phyloP scores from a whole-genome alignment of 2,329 filamentous ascomycete species.

The Alternaria sp. region DNA sequence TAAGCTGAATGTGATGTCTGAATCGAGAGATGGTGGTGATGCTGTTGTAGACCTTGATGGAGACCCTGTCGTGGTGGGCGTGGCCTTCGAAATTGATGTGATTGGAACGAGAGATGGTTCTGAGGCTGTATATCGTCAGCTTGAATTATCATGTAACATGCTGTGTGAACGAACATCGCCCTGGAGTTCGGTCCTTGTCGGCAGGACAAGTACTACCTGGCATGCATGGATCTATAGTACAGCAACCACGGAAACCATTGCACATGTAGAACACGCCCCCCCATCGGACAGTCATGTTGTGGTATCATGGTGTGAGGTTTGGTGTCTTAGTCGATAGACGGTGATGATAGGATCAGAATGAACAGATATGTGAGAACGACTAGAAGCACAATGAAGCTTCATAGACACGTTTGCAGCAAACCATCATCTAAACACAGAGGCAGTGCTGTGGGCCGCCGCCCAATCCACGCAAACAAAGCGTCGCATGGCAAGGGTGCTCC shows the following conservation, averaged over 20 bases:
- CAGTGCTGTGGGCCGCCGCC: slow-evolving; percentile 8
- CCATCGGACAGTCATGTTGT: slow-evolving; percentile 21
- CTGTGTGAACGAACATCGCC: slow-evolving; percentile 23
- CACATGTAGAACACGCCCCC: slow-evolving; percentile 36
- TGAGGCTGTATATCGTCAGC: slow-evolving; percentile 4
- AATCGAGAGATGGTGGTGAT: not conserved
- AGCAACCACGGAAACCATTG: slow-evolving; percentile 35
- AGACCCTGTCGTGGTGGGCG: not conserved
- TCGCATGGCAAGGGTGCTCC: slow-evolving; percentile 14
- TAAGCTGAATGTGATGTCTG: not conserved
- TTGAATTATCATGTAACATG: not conserved
- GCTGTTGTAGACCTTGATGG: not conserved
- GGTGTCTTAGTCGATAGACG: not conserved
- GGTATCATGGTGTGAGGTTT: slow-evolving; percentile 20
- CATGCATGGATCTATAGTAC: slow-evolving; percentile 34
- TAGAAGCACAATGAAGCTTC: not conserved
- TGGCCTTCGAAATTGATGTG: not conserved
- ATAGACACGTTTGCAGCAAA: slow-evolving; percentile 11
- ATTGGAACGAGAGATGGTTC: too few relatives aligned
- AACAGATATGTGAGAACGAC: not conserved
- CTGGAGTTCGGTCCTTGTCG: slow-evolving; percentile 28
- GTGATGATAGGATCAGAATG: not conserved
- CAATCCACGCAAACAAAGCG: slow-evolving; percentile 26
- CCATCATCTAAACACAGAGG: not conserved
- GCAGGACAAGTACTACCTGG: slow-evolving; percentile 28